Percentiles rank a stretch among this genome's conserved stretches.
phyloP scores from a whole-genome alignment of 176 grass and related monocot genomes.

The Stipa capillata region DNA sequence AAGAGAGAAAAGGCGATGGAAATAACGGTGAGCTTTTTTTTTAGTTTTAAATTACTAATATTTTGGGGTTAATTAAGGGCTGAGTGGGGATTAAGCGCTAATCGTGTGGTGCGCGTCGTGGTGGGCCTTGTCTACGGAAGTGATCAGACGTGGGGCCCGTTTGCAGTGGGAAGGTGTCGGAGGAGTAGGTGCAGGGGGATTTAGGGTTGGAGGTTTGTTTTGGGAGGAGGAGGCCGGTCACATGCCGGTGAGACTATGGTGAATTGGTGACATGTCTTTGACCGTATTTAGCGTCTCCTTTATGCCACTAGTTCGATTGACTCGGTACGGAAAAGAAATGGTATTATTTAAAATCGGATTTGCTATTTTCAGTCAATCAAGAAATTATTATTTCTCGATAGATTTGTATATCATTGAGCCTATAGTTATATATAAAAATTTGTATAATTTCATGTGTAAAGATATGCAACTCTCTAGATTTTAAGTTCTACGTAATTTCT shows the following conservation, averaged over 20 bases:
- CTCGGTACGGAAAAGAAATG: neutral
- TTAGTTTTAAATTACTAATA: slow-evolving; percentile 12
- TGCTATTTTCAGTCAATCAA: no score
- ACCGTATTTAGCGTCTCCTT: neutral
- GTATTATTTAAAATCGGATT: no score
- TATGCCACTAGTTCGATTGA: neutral
- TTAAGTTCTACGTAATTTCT: no score
- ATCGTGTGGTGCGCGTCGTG: neutral
- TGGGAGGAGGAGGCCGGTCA: neutral
- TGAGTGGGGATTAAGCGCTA: slow-evolving; percentile 19
- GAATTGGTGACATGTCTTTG: neutral
- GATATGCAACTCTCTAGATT: no score
- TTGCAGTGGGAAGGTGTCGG: neutral
- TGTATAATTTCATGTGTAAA: no score
- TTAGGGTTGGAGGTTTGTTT: neutral
- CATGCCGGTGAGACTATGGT: slow-evolving; percentile 26
- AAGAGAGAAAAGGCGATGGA: slow-evolving; percentile 14
- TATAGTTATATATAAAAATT: no score
- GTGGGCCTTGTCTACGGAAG: neutral
- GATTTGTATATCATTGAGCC: no score
- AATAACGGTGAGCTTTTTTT: slow-evolving; percentile 29
- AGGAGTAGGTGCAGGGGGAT: neutral
- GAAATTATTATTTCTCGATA: no score
- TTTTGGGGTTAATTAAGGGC: slow-evolving; percentile 7
- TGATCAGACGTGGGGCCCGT: neutral